Evolutionary conservation across 2,329 filamentous ascomycete species (phyloP).

Genomic region (Fusarium continuum): DNA sequence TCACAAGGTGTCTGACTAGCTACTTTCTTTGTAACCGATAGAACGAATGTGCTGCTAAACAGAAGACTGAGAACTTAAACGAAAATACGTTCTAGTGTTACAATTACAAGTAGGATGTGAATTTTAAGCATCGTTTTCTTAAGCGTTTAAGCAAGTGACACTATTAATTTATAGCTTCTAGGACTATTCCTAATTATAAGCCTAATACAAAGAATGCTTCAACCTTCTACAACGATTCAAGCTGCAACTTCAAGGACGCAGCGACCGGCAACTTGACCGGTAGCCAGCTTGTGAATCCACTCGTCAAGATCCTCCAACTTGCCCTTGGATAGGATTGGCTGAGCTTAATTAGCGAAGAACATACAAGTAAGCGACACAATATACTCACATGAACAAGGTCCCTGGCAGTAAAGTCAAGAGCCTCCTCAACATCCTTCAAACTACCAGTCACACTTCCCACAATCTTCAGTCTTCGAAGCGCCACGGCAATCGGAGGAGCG

Average conservation of each 20-base stretch:
- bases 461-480: slow-evolving; percentile 33
- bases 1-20: too few species aligned
- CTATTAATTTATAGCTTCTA: too few species aligned
- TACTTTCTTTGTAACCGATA: too few species aligned
- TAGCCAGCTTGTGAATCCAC: slow-evolving; percentile 36
- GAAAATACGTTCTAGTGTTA: too few species aligned
- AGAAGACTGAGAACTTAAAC: too few species aligned
- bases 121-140: too few species aligned
- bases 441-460: slow-evolving; percentile 39
- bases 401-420: slow-evolving; percentile 40
- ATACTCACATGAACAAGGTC: slow-evolving; percentile 35
- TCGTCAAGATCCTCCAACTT: slow-evolving; percentile 41
- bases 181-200: too few species aligned
- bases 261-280: slow-evolving; percentile 38
- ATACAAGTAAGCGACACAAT: fast-evolving
- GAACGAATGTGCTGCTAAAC: too few species aligned
- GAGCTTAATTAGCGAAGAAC: background rate
- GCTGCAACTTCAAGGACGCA: slow-evolving; percentile 34
- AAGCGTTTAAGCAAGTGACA: too few species aligned
- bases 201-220: too few species aligned
- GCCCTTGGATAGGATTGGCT: slow-evolving; percentile 40
- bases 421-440: slow-evolving; percentile 40
- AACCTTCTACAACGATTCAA: too few species aligned
- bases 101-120: too few species aligned
- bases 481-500: slow-evolving; percentile 27